Base-by-base conservation (phyloP, 176 grass and related monocot species). In the Carex myosuroides region DNA sequence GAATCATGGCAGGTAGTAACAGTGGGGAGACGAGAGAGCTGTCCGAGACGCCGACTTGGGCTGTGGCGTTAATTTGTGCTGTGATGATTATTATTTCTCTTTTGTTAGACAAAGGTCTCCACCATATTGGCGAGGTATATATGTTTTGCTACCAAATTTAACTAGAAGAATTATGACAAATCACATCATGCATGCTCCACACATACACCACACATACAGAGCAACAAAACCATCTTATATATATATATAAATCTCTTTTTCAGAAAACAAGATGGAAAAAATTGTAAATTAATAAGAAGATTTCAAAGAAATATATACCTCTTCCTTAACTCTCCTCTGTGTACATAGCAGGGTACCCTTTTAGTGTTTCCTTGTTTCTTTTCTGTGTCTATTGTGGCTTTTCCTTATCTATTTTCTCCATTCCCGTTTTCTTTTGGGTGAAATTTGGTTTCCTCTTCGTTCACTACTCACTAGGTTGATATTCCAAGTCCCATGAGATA, bases 31-130 rank as follows among this genome's bases (percentile, higher is more conserved):
- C 82, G 3, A 53, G 86, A 53, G 80, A 82, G 26, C 74, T 97
- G 60, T 79, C 64, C 88, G 21, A 87, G 1, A 94, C 94, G 35
- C 94, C 91, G 52, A 93, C 89, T 26, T 97, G 94, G 94, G 91
- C 94, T 59, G 94, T 97, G 84, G 91, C 91, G 10, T 0, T 97
- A 1, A 89, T 97, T 21, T 90, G 86, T 68, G 20, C 88, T 42
- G 74, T 87, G 76, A 91, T 97, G 50, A 85, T 97, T 37, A 29
- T 90, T 50, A 5, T 97, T 63, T 97, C 94, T 74, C 59, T 97
- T 70, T 78, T 86, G 70, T 79, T 97, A 16, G 94, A 97, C 86
- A 87, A 93, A 71, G 91, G 69, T 8, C 88, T 96, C 58, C 89
- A 96, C 89, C 87, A 63, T 81, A 79, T 97, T 37, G 79, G 89